phyloP scores from a whole-genome alignment of 176 grass and related monocot genomes.

The Puya raimondii region DNA sequence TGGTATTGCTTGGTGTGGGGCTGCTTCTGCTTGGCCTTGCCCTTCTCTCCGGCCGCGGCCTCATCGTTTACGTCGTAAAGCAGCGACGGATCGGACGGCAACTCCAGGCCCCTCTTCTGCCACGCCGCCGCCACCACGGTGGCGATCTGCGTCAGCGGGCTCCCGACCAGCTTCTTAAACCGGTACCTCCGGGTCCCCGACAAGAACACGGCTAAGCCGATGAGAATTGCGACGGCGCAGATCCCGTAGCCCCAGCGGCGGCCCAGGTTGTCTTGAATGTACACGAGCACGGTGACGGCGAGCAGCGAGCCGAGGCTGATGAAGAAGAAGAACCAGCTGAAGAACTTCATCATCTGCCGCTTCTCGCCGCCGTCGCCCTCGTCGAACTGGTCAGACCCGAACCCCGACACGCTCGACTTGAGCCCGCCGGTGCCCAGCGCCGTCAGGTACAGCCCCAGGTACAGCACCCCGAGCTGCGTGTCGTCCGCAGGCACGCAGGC shows the following conservation, averaged over 20 bases:
- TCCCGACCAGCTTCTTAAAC: constrained; percentile 88
- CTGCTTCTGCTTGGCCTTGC: constrained; percentile 55
- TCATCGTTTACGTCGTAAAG: constrained; percentile 42
- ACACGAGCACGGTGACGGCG: constrained; percentile 78
- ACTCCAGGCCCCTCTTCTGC: constrained; percentile 43
- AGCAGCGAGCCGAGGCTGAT: constrained; percentile 84
- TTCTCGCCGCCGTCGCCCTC: constrained; percentile 53
- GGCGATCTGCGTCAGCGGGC: constrained; percentile 76
- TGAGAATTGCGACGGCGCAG: constrained; percentile 51
- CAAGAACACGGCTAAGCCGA: constrained; percentile 50
- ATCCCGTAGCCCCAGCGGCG: constrained; percentile 62
- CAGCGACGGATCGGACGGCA: constrained; percentile 50
- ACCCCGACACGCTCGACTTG: constrained; percentile 90
- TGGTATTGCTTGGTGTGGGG: constrained; percentile 72
- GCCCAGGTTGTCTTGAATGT: constrained; percentile 80
- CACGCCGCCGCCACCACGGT: constrained; percentile 53
- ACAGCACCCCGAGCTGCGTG: constrained; percentile 66
- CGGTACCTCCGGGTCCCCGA: constrained; percentile 52
- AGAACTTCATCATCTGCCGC: constrained; percentile 65
- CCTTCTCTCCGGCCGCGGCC: constrained; percentile 28
- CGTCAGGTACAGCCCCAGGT: constrained; percentile 81
- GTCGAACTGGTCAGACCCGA: constrained; percentile 97
- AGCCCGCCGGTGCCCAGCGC: constrained; percentile 87
- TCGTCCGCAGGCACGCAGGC: constrained; percentile 41
- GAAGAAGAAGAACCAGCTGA: constrained; percentile 99